These are phyloP conservation scores for Xerophyta viscosa DNA, from an alignment of 106 monocot species.

Conservation along the genomic window DNA sequence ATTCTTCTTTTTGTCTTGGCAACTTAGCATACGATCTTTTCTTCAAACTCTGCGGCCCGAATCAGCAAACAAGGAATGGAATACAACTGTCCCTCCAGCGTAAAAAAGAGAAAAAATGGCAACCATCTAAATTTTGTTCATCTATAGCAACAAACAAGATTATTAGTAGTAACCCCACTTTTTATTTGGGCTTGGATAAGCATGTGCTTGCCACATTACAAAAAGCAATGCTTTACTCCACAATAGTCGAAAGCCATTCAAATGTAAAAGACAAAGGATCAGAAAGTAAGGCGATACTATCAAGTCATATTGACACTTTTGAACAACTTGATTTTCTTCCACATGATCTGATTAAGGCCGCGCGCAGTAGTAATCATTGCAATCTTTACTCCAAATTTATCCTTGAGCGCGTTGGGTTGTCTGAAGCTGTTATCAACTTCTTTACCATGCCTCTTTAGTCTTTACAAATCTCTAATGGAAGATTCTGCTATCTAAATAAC, in stretches of 20 bases:
- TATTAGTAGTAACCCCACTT: background rate
- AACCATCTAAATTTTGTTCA: too few species aligned
- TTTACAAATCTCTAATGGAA: background rate
- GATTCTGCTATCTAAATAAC: too few species aligned
- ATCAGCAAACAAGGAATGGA: background rate
- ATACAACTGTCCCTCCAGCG: too few species aligned
- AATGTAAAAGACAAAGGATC: background rate
- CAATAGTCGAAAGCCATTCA: background rate
- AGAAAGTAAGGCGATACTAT: background rate
- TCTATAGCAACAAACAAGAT: background rate
- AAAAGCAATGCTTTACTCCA: too few species aligned
- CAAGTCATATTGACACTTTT: background rate
- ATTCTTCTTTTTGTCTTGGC: conserved; percentile 1
- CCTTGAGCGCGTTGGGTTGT: background rate
- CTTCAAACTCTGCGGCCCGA: background rate
- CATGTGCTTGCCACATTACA: background rate
- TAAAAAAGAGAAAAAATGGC: too few species aligned
- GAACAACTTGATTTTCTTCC: background rate
- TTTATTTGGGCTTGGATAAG: background rate
- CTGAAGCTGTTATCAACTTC: too few species aligned
- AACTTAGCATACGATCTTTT: background rate
- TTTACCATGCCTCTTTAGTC: too few species aligned
- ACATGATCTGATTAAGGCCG: background rate
- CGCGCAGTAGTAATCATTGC: background rate
- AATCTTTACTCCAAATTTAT: background rate